A percentile compares a stretch with the other conserved stretches of the same genome.
phyloP scores from a whole-genome alignment of 768 basidiomycete genomes.

The Serendipita indica region DNA sequence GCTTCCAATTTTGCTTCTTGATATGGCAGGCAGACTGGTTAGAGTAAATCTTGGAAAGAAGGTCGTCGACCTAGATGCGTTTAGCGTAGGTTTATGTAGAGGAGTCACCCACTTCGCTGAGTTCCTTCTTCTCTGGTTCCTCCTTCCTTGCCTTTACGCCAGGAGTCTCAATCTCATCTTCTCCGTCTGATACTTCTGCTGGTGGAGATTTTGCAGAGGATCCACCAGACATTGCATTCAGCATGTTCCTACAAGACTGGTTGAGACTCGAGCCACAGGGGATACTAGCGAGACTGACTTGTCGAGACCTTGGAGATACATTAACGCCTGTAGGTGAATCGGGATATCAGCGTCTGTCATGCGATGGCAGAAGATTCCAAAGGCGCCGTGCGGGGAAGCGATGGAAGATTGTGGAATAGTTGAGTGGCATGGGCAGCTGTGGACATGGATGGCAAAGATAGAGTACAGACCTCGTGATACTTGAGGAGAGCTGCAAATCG shows the following conservation, averaged over 20 bases:
- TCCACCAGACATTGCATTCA: conserved; percentile 9
- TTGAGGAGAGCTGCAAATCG: conserved; percentile 40
- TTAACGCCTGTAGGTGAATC: conserved; percentile 35
- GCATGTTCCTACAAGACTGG: conserved; percentile 10
- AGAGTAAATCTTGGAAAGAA: conserved; percentile 68
- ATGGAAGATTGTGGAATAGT: conserved; percentile 13
- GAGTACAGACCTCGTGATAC: conserved; percentile 49
- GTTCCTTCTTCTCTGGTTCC: conserved; percentile 32
- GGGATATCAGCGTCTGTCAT: neutral
- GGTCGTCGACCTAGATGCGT: conserved; percentile 45
- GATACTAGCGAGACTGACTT: conserved; percentile 37
- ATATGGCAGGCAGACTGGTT: conserved; percentile 79
- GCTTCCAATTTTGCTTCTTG: conserved; percentile 65
- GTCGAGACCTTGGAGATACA: conserved; percentile 63
- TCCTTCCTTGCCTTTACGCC: conserved; percentile 16
- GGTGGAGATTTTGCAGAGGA: neutral
- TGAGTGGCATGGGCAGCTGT: neutral
- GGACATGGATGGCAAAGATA: neutral
- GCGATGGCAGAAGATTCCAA: neutral
- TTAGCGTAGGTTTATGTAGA: neutral
- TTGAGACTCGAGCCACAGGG: neutral
- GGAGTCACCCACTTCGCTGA: conserved; percentile 41
- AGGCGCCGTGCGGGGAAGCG: neutral
- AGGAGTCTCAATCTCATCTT: neutral
- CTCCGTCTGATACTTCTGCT: neutral